Evolutionary conservation across 1,284 basidiomycete species (phyloP), one percentile per base, ranked within the genome.

Genomic region (Spongispora temasekensis): DNA sequence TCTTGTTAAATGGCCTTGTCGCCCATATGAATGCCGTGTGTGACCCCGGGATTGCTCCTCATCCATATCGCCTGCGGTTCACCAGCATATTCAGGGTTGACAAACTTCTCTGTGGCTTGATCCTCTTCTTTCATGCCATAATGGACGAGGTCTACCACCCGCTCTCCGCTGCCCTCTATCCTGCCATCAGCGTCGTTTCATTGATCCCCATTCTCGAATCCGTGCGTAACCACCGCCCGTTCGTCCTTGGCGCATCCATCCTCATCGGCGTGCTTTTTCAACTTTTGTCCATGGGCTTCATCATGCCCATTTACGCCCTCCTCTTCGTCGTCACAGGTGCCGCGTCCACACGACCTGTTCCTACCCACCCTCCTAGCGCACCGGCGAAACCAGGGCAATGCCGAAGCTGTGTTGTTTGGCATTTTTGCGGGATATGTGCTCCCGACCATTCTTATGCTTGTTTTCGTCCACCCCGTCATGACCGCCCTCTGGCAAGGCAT

Each of bases 401-500:
- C 79, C 7, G 77, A 83, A 65, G 80, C 80, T 21, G 67, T 78
- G 23, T 61, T 80, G 17, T 81, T 82, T 55, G 76, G 75, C 4
- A 40, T 81, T 19, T 13, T 77, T 44, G 63, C 75, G 5, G 79
- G 80, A 17, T 76, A 70, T 17, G 64, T 66, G 40, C 67, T 79
- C 35, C 80, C 79, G 6, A 76, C 76, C 7, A 56, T 63, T 27
- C 71, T 68, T 54, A 75, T 83, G 74, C 21, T 79, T 60, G 19
- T 67, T 34, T 34, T 78, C 5, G 51, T 65, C 32, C 72, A 74
- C 50, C 71, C 79, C 5, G 56, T 58, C 23, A 65, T 79, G 57
- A 83, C 78, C 13, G 77, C 76, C 5, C 62, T 76, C 34, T 83
- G 81, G 81, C 82, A 83, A 57, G 60, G 70, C 19, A 81, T 79